Evolutionary conservation across 2,329 filamentous ascomycete genomes (phyloP).

Genomic region (Claviceps paspali): DNA sequence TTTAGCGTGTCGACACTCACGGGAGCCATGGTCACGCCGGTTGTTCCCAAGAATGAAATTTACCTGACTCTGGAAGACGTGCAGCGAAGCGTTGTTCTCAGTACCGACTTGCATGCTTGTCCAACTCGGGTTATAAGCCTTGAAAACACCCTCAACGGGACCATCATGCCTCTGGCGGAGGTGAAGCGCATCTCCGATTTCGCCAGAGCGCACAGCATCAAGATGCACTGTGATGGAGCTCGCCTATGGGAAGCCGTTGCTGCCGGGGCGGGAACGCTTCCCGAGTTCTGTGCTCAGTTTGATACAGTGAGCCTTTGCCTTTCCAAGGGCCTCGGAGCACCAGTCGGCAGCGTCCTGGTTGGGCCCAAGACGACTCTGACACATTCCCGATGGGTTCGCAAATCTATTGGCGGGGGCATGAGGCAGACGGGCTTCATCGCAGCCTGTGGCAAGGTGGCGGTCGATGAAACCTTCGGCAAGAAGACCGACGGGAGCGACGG

Average conservation of each 20-base stretch:
- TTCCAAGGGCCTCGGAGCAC: slow-evolving; percentile 69
- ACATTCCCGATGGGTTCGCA: slow-evolving; percentile 35
- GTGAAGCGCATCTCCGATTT: slow-evolving; percentile 54
- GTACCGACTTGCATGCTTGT: slow-evolving; percentile 59
- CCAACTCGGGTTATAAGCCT: slow-evolving; percentile 70
- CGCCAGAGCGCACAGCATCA: slow-evolving; percentile 47
- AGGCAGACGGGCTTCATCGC: slow-evolving; percentile 60
- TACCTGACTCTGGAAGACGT: slow-evolving; percentile 70
- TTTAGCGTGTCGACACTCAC: slow-evolving; percentile 54
- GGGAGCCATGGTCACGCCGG: slow-evolving; percentile 52
- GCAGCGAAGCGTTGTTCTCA: slow-evolving; percentile 45
- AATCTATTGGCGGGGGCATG: slow-evolving; percentile 60
- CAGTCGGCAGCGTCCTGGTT: slow-evolving; percentile 62
- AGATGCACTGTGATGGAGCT: slow-evolving; percentile 66
- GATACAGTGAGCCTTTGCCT: slow-evolving; percentile 69
- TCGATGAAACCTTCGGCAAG: slow-evolving; percentile 33
- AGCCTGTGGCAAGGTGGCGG: slow-evolving; percentile 53
- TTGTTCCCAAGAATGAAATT: slow-evolving; percentile 53
- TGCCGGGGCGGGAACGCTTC: slow-evolving; percentile 49
- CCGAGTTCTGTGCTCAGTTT: slow-evolving; percentile 52
- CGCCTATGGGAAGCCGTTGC: slow-evolving; percentile 70
- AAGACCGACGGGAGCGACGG: slow-evolving; percentile 31
- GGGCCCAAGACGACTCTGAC: slow-evolving; percentile 24
- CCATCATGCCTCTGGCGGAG: slow-evolving; percentile 63
- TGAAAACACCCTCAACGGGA: slow-evolving; percentile 74